Evolutionary conservation across 2,329 filamentous ascomycete genomes (phyloP).

Genomic region (Cladophialophora yegresii): DNA sequence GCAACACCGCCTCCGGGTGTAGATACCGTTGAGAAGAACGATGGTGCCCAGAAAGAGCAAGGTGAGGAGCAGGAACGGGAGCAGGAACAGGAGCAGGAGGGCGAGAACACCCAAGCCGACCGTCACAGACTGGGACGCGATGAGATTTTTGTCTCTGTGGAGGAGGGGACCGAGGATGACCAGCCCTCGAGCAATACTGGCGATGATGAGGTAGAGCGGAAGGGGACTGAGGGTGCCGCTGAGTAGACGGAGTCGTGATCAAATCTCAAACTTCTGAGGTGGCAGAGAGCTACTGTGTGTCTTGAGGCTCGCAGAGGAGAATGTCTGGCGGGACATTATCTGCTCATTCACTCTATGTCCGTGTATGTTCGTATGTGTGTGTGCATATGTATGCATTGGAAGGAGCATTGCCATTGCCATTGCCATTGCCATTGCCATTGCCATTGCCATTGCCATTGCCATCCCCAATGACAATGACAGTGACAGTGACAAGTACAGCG

Average conservation of each 20-base stretch:
- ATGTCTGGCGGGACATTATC: no score
- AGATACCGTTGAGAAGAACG: not conserved
- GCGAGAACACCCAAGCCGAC: not conserved
- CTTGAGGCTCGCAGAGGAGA: no score
- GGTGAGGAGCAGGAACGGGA: not conserved
- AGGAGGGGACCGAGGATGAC: constrained; percentile 13
- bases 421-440: no score
- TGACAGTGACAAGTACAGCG: no score
- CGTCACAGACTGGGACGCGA: not conserved
- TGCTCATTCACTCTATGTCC: no score
- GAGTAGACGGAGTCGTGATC: not conserved
- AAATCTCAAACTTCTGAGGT: not conserved
- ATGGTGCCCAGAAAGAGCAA: not conserved
- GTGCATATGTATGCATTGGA: no score
- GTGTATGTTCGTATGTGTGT: no score
- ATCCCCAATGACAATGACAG: no score
- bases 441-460: no score
- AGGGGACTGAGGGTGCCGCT: no score
- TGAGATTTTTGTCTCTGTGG: constrained; percentile 3
- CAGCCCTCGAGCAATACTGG: not conserved
- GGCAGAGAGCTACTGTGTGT: no score
- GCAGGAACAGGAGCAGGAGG: constrained; percentile 6
- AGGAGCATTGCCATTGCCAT: no score
- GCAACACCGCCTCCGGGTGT: not conserved
- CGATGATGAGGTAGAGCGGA: not conserved